Conservation (phyloP, 768 basidiomycete species). For the Rhodotorula babjevae region DNA sequence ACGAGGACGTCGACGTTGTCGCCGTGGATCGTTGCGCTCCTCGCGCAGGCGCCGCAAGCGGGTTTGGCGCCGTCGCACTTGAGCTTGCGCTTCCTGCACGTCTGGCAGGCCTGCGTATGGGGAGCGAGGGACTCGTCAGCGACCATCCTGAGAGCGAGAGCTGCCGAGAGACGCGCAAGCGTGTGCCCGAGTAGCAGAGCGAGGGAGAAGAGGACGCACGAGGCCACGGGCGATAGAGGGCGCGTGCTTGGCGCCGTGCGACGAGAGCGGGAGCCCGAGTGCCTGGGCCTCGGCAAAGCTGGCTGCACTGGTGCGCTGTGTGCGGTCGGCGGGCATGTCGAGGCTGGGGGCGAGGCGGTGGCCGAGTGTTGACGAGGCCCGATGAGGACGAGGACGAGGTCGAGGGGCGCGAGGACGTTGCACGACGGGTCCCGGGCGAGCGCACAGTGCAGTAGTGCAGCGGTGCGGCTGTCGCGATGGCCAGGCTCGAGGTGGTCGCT, state of each 20-base stretch:
- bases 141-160: no score
- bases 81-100: conserved; percentile 21
- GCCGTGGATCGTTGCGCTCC: conserved; percentile 14
- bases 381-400: no score
- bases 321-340: conserved; percentile 19
- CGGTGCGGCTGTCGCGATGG: not conserved
- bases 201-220: not conserved
- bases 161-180: no score
- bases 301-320: not conserved
- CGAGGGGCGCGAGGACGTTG: no score
- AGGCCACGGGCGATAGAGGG: conserved; percentile 13
- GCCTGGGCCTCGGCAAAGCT: not conserved
- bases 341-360: no score
- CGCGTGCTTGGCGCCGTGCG: not conserved
- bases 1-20: not conserved
- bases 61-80: conserved; percentile 28
- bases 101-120: conserved; percentile 6
- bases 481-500: not conserved
- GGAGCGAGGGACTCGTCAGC: not conserved
- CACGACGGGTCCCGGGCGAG: no score
- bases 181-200: no score
- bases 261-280: not conserved
- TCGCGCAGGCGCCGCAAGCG: not conserved
- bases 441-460: no score
- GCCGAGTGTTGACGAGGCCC: no score